A percentile compares a stretch with the other conserved stretches of the same genome.
These are phyloP conservation scores for Eutrema heterophyllum DNA, from an alignment of 345 rosid genomes.

Conservation along the genomic window DNA sequence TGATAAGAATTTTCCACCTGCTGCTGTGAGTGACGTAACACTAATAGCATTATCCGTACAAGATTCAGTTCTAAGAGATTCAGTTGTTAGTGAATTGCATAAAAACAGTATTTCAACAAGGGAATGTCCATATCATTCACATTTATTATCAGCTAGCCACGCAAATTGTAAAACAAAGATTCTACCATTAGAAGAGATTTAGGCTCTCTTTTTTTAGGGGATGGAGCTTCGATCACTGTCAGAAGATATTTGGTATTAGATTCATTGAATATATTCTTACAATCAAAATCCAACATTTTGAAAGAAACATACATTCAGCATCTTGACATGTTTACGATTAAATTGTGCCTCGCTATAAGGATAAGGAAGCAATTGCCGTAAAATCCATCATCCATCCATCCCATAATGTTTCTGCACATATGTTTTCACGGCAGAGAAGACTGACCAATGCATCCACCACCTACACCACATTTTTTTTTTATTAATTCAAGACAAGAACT, in stretches of 20 bases:
- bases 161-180: background rate
- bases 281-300: slow-evolving; percentile 1
- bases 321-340: slow-evolving; percentile 62
- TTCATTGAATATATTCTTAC: slow-evolving; percentile 2
- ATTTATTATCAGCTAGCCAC: background rate
- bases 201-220: slow-evolving; percentile 66
- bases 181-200: slow-evolving; percentile 64
- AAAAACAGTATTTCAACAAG: background rate
- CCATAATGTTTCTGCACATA: slow-evolving; percentile 93
- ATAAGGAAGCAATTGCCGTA: slow-evolving; percentile 92
- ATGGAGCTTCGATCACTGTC: slow-evolving; percentile 86
- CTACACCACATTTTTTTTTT: slow-evolving; percentile 35
- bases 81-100: background rate
- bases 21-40: slow-evolving; percentile 68
- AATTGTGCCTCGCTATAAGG: slow-evolving; percentile 73
- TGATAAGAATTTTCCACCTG: slow-evolving; percentile 58
- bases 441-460: slow-evolving; percentile 85
- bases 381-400: slow-evolving; percentile 86
- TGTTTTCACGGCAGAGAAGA: slow-evolving; percentile 78
- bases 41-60: slow-evolving; percentile 43
- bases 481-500: slow-evolving; percentile 8
- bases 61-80: too few species aligned
- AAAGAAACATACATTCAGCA: slow-evolving; percentile 54
- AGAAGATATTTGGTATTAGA: slow-evolving; percentile 17
- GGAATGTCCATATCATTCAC: background rate